Conservation (phyloP, 2,329 filamentous ascomycete species). For the Trichophyton benhamiae region DNA sequence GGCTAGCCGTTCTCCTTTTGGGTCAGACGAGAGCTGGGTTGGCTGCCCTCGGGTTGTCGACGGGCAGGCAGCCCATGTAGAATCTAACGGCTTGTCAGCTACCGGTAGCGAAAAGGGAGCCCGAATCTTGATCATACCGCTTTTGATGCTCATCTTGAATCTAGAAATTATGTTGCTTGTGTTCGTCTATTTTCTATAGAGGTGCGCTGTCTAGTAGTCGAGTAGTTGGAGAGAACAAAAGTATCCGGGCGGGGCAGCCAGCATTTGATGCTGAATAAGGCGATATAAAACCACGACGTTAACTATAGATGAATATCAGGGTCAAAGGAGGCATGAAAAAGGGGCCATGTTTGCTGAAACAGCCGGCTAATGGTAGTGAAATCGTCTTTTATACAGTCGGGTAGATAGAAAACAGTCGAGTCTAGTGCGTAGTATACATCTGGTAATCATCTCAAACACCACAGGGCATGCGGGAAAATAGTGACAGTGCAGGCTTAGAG, state of each 20-base stretch:
- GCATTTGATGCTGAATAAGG: background rate
- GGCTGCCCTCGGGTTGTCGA: slow-evolving; percentile 74
- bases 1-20: slow-evolving; percentile 80
- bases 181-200: background rate
- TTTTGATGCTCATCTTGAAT: slow-evolving; percentile 32
- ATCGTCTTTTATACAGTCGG: background rate
- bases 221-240: background rate
- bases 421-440: background rate
- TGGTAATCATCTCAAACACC: background rate
- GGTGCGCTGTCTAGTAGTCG: background rate
- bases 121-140: slow-evolving; percentile 23
- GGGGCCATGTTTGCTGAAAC: background rate
- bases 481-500: background rate
- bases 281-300: background rate
- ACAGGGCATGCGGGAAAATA: background rate
- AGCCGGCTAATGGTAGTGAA: background rate
- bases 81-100: slow-evolving; percentile 35
- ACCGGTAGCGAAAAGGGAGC: background rate
- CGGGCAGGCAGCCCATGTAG: slow-evolving; percentile 75
- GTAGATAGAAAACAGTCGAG: background rate
- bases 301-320: background rate
- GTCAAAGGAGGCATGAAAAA: background rate
- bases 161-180: background rate
- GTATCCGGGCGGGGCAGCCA: background rate
- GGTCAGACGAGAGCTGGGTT: slow-evolving; percentile 75